Base-by-base conservation (phyloP, 148 eudicot species). In the Silene uniflora region DNA sequence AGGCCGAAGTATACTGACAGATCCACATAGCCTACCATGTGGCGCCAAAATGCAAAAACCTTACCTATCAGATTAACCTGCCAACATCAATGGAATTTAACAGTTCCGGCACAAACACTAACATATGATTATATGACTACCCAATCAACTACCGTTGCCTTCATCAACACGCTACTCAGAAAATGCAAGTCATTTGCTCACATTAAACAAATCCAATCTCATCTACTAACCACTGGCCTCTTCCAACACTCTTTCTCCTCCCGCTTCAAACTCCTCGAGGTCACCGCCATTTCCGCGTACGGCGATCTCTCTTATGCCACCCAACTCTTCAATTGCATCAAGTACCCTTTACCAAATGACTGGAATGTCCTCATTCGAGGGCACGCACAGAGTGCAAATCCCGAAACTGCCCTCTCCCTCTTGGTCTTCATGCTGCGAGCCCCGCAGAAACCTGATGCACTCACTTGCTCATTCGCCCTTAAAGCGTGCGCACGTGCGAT, bases 321-420 rank as follows among this genome's bases (percentile, higher is more conserved):
- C 75, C 42, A 19, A 55, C 67, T 90, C 76, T 88, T 90, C 87
- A 78, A 71, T 71, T 75, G 10, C 62, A 77, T 86, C 69, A 79
- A 75, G 23, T 18, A 52, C 74, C 98, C 96, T 17, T 59, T 67
- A 67, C 89, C 86, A 47, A 83, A 88, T 58, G 98, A 90, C 73
- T 93, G 84, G 84, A 93, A 93, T 81, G 87, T 91, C 79, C 69
- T 93, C 73, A 83, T 93, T 55, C 96, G 98, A 1, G 93, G 91
- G 73, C 82, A 75, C 29, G 87, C 98, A 54, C 83, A 76, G 24
- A 74, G 85, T 81, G 27, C 47, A 64, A 78, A 74, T 24, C 98
- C 98, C 10, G 71, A 76, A 46, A 7, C 66, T 44, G 90, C 93
- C 42, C 46, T 89, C 77, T 1, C 83, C 21, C 80, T 66, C 19